Base-by-base conservation (phyloP, 2,329 filamentous ascomycete species). In the Hypoxylon sp. region DNA sequence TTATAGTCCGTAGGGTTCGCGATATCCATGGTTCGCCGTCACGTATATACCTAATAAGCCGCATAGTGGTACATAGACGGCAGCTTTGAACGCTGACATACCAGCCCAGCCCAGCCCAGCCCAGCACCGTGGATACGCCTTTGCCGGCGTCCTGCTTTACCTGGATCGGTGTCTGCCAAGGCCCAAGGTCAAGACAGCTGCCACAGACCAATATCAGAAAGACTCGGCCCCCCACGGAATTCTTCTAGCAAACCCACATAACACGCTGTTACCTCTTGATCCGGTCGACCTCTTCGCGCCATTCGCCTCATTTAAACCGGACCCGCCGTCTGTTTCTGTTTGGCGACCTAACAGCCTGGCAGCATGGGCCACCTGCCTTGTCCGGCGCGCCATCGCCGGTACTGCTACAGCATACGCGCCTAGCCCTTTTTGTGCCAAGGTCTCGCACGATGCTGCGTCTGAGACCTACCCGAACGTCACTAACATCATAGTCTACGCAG, bases 111-210 rank as follows among this genome's bases (percentile, higher is more conserved):
- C 17, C 35, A 17, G 40, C 37, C 48, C n/a, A n/a, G n/a, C n/a
- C 31, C 31, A 43, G 43, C 48, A 27, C 48, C 41, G 35, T 11
- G 46, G 26, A n/a, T 23, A 35, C 18, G 43, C 48, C 42, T 51
- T 48, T 46, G 55, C 40, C 42, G 48, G 21, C n/a, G n/a, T n/a
- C n/a, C n/a, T 47, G 43, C 29, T 54, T 59, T 53, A 58, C 59
- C 55, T 62, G 59, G 59, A 59, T 62, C 42, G 7, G 49, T 45
- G 43, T 48, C 37, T 55, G 59, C 55, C 59, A 55, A 62, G 55
- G 24, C 11, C 55, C 51, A 46, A 33, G 48, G 31, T 55, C 48
- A 42, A 31, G 42, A 43, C 17, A n/a, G n/a, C n/a, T n/a, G 40
- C 49, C 47, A 51, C 31, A 17, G 31, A 33, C 31, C 24, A 27